These are phyloP conservation scores for Ceratocystis eucalypticola DNA, from an alignment of 2,329 filamentous ascomycete species.

Conservation along the genomic window DNA sequence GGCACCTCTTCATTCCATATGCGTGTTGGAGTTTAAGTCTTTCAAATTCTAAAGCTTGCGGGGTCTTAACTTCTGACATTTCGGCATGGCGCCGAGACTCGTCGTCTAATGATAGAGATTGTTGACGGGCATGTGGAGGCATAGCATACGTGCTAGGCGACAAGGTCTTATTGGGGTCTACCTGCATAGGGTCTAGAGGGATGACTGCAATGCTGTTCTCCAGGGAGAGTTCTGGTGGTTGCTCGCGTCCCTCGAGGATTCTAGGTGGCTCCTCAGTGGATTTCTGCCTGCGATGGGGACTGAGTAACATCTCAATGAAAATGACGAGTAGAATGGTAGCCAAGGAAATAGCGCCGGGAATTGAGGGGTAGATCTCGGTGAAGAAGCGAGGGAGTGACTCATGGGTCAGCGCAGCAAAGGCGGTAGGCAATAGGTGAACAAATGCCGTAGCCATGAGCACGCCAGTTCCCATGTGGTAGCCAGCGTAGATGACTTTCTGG, in stretches of 20 bases:
- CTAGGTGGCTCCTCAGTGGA: not conserved
- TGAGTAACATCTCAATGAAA: conserved; percentile 59
- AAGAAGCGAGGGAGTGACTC: conserved; percentile 62
- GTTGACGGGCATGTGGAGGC: not conserved
- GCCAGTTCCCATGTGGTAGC: conserved; percentile 62
- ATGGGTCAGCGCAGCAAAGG: conserved; percentile 48
- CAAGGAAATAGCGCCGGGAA: conserved; percentile 71
- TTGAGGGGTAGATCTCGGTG: conserved; percentile 59
- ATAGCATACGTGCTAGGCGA: not conserved
- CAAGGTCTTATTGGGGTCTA: not conserved
- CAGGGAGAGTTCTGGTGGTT: not conserved
- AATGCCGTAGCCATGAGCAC: conserved; percentile 66
- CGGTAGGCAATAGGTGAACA: conserved; percentile 57
- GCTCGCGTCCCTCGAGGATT: not conserved
- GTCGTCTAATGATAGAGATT: too few relatives aligned
- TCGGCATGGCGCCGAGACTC: not conserved
- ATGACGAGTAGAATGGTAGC: conserved; percentile 65
- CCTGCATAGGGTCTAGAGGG: not conserved
- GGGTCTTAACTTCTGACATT: conserved; percentile 22
- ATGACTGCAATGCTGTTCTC: not conserved
- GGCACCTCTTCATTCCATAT: conserved; percentile 40
- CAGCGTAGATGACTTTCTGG: conserved; percentile 40
- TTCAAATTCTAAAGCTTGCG: conserved; percentile 41
- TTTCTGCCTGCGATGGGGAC: conserved; percentile 28
- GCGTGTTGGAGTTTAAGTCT: not conserved